phyloP scores from a whole-genome alignment of 1,284 basidiomycete genomes.

The Austropuccinia psidii region DNA sequence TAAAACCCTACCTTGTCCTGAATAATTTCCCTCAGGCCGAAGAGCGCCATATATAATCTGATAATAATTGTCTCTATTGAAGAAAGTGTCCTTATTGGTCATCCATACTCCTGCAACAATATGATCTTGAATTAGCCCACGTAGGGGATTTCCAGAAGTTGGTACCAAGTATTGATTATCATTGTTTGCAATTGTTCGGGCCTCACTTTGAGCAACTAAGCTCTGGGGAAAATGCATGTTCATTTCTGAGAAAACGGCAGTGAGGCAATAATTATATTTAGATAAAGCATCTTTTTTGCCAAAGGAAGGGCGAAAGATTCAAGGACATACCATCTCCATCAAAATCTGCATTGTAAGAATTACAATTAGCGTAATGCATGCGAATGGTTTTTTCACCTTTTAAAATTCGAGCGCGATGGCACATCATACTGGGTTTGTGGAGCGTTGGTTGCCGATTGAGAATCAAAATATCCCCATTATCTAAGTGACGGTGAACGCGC shows the following conservation, averaged over 20 bases:
- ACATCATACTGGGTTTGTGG: constrained; percentile 99
- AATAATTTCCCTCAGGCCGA: constrained; percentile 72
- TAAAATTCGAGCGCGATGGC: constrained; percentile 83
- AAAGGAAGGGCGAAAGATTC: not conserved
- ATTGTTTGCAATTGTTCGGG: constrained; percentile 89
- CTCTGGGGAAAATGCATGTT: constrained; percentile 99
- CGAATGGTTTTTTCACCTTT: constrained; percentile 97
- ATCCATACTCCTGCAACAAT: constrained; percentile 99
- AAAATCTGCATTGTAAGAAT: constrained; percentile 99
- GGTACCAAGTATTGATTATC: constrained; percentile 98
- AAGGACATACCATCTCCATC: constrained; percentile 76
- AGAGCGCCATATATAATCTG: constrained; percentile 94
- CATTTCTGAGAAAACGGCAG: constrained; percentile 62
- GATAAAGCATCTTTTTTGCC: not conserved
- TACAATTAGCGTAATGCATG: constrained; percentile 99
- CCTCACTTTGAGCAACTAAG: constrained; percentile 85
- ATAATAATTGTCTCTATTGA: constrained; percentile 90
- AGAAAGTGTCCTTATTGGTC: constrained; percentile 92
- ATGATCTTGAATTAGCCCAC: constrained; percentile 98
- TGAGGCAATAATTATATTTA: not conserved
- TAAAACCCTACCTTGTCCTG: constrained; percentile 60
- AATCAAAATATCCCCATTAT: constrained; percentile 90
- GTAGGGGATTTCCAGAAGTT: constrained; percentile 93
- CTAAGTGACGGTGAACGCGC: constrained; percentile 92
- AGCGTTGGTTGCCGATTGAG: constrained; percentile 97